Conservation (phyloP, 257 asterid genomes). For the Solanum boliviense region DNA sequence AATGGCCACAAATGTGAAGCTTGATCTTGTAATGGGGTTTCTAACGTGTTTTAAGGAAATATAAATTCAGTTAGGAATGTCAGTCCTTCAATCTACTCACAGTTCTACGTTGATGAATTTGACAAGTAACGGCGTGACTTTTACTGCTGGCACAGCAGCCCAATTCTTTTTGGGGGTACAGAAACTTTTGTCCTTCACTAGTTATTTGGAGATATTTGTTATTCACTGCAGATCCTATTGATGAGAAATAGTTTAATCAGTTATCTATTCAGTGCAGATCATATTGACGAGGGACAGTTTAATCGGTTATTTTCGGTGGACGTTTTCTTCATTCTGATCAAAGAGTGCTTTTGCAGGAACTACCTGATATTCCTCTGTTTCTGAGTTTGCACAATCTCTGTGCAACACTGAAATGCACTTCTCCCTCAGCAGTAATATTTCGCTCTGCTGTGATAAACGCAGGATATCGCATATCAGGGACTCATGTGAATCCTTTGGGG, state of each 20-base stretch:
- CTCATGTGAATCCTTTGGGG: conserved; percentile 82
- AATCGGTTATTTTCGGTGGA: not conserved
- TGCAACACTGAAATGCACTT: conserved; percentile 81
- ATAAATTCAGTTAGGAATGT: not conserved
- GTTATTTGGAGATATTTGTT: not conserved
- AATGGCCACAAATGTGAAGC: not conserved
- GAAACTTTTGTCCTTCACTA: not conserved
- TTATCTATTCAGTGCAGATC: not conserved
- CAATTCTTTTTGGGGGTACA: not conserved
- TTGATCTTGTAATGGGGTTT: not conserved
- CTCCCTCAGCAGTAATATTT: conserved; percentile 86
- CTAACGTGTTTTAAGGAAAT: not conserved
- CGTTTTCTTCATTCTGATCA: not conserved
- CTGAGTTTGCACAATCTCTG: conserved; percentile 92
- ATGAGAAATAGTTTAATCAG: not conserved
- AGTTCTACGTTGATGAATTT: not conserved
- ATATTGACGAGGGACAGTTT: not conserved
- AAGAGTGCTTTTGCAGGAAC: conserved; percentile 44
- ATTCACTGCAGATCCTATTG: not conserved
- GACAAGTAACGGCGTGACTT: not conserved
- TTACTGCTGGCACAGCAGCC: not conserved
- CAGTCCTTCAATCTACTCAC: not conserved
- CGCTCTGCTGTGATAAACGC: conserved; percentile 98
- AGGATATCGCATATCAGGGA: conserved; percentile 92
- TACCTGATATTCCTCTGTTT: conserved; percentile 83